Evolutionary conservation across 257 asterid genomes (phyloP), one percentile per base, ranked within the genome.

Genomic region (Nicotiana tomentosiformis): DNA sequence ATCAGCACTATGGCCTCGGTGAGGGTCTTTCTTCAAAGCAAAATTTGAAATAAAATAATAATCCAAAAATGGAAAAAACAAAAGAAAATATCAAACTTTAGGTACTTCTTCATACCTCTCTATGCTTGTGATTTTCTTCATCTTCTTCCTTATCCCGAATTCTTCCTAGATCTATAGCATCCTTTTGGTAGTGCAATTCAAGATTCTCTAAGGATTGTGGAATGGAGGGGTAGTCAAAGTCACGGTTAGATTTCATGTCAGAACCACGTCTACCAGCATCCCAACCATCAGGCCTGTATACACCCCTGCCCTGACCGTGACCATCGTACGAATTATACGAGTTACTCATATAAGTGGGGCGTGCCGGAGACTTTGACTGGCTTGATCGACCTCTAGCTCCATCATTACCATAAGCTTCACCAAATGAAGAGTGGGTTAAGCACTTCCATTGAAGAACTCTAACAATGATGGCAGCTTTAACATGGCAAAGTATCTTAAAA

Each of bases 351-450:
- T 82, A 90, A 78, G 95, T 84, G 64, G 86, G 76, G n/a, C 82
- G 92, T 76, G 90, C 91, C 1, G 98, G 98, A 87, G 99, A 96
- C 92, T 91, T 94, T 84, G 97, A 93, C 85, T 77, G 93, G 92
- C 93, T 92, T 78, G 98, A 85, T 83, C 90, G 95, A 83, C 93
- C 90, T 90, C 97, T 92, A 84, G 91, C 97, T 87, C 98, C 98
- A 84, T 93, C 99, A 90, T 83, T 92, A 90, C 89, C 95, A 91
- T 92, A 93, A 94, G 99, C 99, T 96, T 94, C 98, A 94, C 90
- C 91, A 92, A 92, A 94, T 93, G 97, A 96, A 94, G 92, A 93
- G 88, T 86, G 86, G 89, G 92, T 94, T 94, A 94, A 91, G 91
- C 90, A 91, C 90, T 87, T 90, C 93, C 86, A 57, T 88, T 92